Base-by-base conservation (phyloP, 2,329 filamentous ascomycete species). In the Colletotrichum camelliae region DNA sequence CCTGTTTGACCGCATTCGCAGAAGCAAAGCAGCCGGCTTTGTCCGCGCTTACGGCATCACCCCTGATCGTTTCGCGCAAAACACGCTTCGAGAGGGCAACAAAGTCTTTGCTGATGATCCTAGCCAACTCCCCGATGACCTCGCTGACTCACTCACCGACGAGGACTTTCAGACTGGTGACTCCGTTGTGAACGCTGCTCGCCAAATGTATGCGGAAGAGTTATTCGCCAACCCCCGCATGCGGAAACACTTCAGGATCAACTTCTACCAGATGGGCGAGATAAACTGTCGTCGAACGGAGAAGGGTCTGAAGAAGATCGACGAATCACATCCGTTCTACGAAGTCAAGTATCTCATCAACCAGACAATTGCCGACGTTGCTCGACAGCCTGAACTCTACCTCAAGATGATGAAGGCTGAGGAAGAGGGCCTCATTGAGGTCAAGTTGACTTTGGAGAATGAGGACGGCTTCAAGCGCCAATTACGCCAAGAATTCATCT, bases 381-480 rank as follows among this genome's bases (percentile, higher is more conserved):
- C 95, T 4, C 92, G 93, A 68, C 93, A 94, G 69, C 97, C 97
- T 2, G 96, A 98, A 78, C 88, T 98, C 31, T 99, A 97, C 83
- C 87, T 99, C 72, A 96, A 97, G 86, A 99, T 99, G 97, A 92
- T 98, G 84, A 97, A 96, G 83, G 97, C 97, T 2, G 97, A 99
- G 84, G 94, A 97, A 80, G 97, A 99, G 83, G 96, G 96, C 4
- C 88, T 99, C 2, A 91, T 99, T 16, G 95, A 98, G 75, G 95
- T 99, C 70, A 93, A 92, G 79, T 91, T 98, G 21, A 91, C 91
- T 16, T 90, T 98, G 83, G 92, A 95, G 80, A 92, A 94, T 71
- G 93, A 94, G 79, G 91, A 93, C 8, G 91, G 93, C 39, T 96
- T 98, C 87, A 93, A 93, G 74, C 91, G 92, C 67, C 92, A 94